Conservation (phyloP, 2,329 filamentous ascomycete species). For the Alternaria arborescens region DNA sequence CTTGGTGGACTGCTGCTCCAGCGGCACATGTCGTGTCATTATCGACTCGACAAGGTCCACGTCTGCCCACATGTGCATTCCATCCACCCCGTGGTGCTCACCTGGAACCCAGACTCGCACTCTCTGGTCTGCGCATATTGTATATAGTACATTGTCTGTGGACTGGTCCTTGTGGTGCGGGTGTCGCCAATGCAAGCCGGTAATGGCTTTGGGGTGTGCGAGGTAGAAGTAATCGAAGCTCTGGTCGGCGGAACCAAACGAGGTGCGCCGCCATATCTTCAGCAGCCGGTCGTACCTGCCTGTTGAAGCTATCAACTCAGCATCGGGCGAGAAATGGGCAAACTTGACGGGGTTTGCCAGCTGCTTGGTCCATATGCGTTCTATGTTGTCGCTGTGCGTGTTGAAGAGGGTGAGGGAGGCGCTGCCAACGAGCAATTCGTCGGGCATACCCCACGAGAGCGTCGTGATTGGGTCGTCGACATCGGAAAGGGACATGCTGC, state of each 20-base stretch:
- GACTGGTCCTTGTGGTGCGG: constrained; percentile 80
- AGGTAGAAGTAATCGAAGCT: constrained; percentile 92
- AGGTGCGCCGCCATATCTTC: constrained; percentile 90
- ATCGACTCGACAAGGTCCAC: constrained; percentile 80
- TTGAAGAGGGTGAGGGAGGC: constrained; percentile 75
- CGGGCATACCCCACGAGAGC: constrained; percentile 86
- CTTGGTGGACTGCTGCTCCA: constrained; percentile 52
- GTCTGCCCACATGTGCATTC: constrained; percentile 80
- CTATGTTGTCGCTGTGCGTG: constrained; percentile 57
- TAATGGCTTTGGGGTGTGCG: constrained; percentile 82
- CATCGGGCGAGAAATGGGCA: constrained; percentile 85
- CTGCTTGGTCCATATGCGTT: constrained; percentile 75
- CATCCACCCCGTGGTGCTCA: constrained; percentile 74
- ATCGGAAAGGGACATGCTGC: constrained; percentile 61
- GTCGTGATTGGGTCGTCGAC: constrained; percentile 61
- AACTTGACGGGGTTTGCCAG: constrained; percentile 78
- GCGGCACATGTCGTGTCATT: constrained; percentile 60
- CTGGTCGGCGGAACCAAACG: constrained; percentile 82
- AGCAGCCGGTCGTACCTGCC: constrained; percentile 81
- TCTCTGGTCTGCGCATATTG: constrained; percentile 80
- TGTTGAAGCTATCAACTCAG: constrained; percentile 83
- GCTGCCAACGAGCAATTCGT: constrained; percentile 84
- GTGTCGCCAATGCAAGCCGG: constrained; percentile 83
- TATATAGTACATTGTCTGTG: constrained; percentile 88
- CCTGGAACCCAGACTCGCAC: constrained; percentile 84